Conservation (phyloP, 768 basidiomycete genomes). For the Trichaptum fuscoviolaceum region DNA sequence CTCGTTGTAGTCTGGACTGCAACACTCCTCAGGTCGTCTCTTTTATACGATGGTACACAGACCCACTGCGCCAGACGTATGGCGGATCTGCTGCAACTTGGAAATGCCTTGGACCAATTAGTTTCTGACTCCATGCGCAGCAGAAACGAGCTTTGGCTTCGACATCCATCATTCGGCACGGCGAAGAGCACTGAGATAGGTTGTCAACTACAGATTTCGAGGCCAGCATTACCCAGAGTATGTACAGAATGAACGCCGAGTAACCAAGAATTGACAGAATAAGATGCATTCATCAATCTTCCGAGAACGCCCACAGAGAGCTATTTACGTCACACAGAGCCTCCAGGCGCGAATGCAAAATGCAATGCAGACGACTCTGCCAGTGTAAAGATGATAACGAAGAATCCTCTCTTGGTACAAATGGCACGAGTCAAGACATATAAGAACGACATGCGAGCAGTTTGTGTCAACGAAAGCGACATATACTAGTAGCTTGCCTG, state of each 20-base stretch:
- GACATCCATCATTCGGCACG: not conserved
- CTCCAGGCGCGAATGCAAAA: no score
- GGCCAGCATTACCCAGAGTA: not conserved
- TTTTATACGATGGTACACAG: not conserved
- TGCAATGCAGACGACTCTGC: not conserved
- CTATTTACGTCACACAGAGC: not conserved
- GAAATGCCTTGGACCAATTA: not conserved
- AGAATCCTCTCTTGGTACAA: not conserved
- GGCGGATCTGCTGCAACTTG: not conserved
- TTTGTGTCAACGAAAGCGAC: not conserved
- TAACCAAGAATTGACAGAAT: not conserved
- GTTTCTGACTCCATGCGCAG: not conserved
- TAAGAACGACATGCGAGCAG: not conserved
- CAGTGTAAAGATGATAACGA: not conserved
- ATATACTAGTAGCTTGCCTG: not conserved
- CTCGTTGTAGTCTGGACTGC: not conserved
- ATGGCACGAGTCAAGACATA: not conserved
- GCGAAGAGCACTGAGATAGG: not conserved
- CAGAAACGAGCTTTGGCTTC: not conserved
- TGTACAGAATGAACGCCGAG: not conserved
- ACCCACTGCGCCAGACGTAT: not conserved
- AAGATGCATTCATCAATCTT: not conserved
- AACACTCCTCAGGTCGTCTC: not conserved
- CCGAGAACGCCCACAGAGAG: not conserved
- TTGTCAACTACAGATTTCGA: not conserved